Base-by-base conservation (phyloP, 75 land plant genomes). In the Gnetum montanum region DNA sequence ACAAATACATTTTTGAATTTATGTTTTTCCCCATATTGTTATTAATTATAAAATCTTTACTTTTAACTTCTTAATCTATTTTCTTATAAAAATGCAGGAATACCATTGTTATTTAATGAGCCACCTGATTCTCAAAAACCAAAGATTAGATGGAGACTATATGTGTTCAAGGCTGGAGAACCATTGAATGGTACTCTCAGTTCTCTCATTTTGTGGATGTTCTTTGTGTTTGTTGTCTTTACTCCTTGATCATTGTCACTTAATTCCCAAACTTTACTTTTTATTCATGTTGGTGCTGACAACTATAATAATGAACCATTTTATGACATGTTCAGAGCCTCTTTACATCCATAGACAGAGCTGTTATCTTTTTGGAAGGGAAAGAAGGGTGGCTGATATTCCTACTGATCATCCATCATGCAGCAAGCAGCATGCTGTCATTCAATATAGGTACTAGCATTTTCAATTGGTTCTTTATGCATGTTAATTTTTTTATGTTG, bases 391-490 rank as follows among this genome's bases (percentile, higher is more conserved):
- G 12, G 99, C 99, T 51, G 99, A 95, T 59, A 64, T 95, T 40
- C 99, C 99, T 0, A 95, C 96, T 27, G 99, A 95, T 52, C 99
- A 95, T 54, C 99, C 99, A 3, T 95, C 99, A 27, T 95, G 99
- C 70, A 95, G 99, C 79, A 95, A 95, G 63, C 99, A 95, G 65
- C 99, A 95, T 81, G 96, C 97, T 60, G 88, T 95, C 23, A 70
- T 95, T 40, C 99, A 95, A 55, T 95, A 57, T 49, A 66, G 98
- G 98, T 93, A 67, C 12, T 23, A 1, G 26, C 20, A 44, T 30
- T 5, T 25, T 53, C 23, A 41, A 45, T 29, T 51, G 0, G 30
- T 13, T 56, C n/a, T n/a, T n/a, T n/a, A n/a, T n/a, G n/a, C n/a
- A n/a, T n/a, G n/a, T n/a, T n/a, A n/a, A n/a, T n/a, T n/a, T n/a